Evolutionary conservation across 805 yeast genomes (phyloP), one percentile per base, ranked within the genome.

Genomic region (Myxozyma neglecta): DNA sequence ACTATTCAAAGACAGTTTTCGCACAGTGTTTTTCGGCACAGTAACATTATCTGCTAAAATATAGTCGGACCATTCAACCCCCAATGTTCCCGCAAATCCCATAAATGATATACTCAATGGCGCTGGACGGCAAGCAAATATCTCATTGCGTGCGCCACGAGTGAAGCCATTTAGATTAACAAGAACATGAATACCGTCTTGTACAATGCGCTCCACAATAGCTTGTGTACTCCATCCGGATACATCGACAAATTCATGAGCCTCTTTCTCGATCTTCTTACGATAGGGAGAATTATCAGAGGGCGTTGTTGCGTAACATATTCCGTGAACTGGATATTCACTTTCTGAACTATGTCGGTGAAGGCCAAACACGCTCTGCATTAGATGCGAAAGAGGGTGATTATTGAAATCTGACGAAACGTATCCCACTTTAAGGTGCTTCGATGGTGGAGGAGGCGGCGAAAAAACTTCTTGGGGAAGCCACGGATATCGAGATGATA

Each of bases 51-150:
- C 75, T 10, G 71, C 71, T 9, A 73, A 59, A 34, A 73, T 53
- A 46, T 72, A 72, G 48, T 72, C 75, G 49, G 66, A 62, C 74
- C 74, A 72, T 29, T 63, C 69, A 10, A 67, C 71, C 3, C 74
- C 74, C 61, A 73, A 47, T 3, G 73, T 67, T 8, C 76, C 75
- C 9, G 75, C 75, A 49, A 72, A 73, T 3, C 75, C 76, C 75
- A 73, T 73, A 20, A 73, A 62, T 0, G 73, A 59, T 14, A 73
- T 61, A 50, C 70, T 72, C 16, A 73, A 60, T 7, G 75, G 75
- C 40, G 72, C 72, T 2, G 76, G 73, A 9, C 74, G 56, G 13
- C 71, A 69, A 0, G 74, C 74, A 52, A 73, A 73, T 3, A 73
- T 63, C 52, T 73, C 75, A 52, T 72, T 73, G 8, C 74, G 60